Base-by-base conservation (phyloP, 1,284 basidiomycete genomes). In the Nidula niveotomentosa region DNA sequence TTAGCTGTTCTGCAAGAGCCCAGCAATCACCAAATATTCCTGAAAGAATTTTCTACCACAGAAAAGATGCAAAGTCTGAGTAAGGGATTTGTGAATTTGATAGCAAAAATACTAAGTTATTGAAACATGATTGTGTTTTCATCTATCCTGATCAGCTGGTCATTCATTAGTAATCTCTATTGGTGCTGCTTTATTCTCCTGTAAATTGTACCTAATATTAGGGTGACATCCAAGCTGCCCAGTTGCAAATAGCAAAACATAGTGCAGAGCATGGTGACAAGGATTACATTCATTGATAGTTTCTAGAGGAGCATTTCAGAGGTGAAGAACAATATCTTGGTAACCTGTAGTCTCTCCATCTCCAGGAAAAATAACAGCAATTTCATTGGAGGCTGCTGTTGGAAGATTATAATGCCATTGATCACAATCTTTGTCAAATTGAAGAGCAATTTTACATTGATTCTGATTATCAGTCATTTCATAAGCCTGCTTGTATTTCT, bases 171-270 rank as follows among this genome's bases (percentile, higher is more conserved):
- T 34, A 37, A 41, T 34, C 12, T 17, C 12, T 13, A 12, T 46
- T 8, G 8, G 44, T 8, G 8, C 10, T 9, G 8, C 17, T 12
- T 46, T 8, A 46, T 12, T 17, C 8, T 12, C 17, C 17, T 12
- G 8, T 18, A 12, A 18, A 18, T 46, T 18, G 8, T 9, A 46
- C 17, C 8, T 9, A 46, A 46, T 18, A 46, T 10, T 9, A 9
- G 9, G 70, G 9, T 72, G 58, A 69, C 71, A 78, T 1, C 71
- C 71, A 12, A 61, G 52, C n/a, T 72, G 58, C 1, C 69, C 75
- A 12, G 47, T 17, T 18, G 74, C 68, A 59, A 76, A 76, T 0
- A 76, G 58, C 0, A 77, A 58, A 4, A 74, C 67, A 69, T 76
- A 76, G 9, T 74, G 69, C 0, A 77, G 53, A 0, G 64, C 48